Base-by-base conservation (phyloP, 1,284 basidiomycete species). In the Puccinia triticina region DNA sequence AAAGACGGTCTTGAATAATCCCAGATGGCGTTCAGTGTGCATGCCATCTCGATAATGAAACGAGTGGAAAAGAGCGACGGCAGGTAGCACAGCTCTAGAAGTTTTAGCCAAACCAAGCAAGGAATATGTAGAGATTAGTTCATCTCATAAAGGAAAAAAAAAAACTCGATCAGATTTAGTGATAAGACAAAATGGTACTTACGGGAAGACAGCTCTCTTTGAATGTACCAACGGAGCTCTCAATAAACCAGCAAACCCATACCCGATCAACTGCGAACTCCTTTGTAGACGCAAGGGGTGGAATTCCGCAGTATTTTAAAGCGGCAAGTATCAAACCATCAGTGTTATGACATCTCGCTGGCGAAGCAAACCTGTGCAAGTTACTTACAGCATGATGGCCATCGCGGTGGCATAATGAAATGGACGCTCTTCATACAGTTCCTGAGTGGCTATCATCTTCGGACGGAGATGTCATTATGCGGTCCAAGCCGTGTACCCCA, bases 381-480 rank as follows among this genome's bases (percentile, higher is more conserved):
- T 23, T 10, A 74, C 78, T 48, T 12, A 81, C 78, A 82, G 34
- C 80, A 82, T 75, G 53, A 82, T 82, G 29, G 80, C 72, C 73
- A 82, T 75, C 32, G 72, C 73, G 40, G 71, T 76, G 37, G 71
- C 80, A 37, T 75, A 75, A 76, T 82, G 71, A 48, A 82, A 82
- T n/a, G 72, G 80, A n/a, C 80, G 53, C 37, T 69, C 64, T 76
- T 82, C 80, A 46, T 61, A 82, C 18, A 82, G 73, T 34, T 82
- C 80, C 43, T 82, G 71, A 12, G 80, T 69, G 23, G 80, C 80
- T 40, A 82, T 75, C 73, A 82, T 82, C 80, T 82, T 23, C n/a
- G 1, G 34, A 46, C 2, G 23, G 18, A 16, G 23, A 57, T 37
- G 48, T 75, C 34, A 57, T 34, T 67, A 69, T 34, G 0, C 26